Evolutionary conservation across 2,329 filamentous ascomycete genomes (phyloP).

Genomic region (Byssochlamys sp.): DNA sequence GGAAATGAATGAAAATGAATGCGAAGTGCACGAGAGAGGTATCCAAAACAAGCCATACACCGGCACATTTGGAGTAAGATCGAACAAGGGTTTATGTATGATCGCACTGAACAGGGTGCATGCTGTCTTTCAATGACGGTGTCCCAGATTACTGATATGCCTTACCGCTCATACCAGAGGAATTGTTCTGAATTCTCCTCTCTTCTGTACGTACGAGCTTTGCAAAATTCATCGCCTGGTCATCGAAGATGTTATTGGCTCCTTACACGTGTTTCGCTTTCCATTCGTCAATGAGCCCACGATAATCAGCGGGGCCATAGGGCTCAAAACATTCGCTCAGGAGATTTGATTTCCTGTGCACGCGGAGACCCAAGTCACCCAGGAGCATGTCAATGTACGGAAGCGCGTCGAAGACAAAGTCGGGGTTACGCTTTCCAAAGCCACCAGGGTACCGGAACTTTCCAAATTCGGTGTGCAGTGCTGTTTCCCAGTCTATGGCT

Average conservation of each 20-base stretch:
- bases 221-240: neutral
- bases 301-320: constrained; percentile 34
- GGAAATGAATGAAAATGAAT: neutral
- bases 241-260: neutral
- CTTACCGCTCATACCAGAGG: neutral
- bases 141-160: neutral
- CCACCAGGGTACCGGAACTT: constrained; percentile 56
- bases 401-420: constrained; percentile 67
- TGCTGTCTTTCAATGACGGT: neutral
- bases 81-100: neutral
- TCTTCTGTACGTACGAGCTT: neutral
- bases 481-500: constrained; percentile 45
- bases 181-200: neutral
- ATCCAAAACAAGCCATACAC: neutral
- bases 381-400: constrained; percentile 64
- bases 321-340: constrained; percentile 27
- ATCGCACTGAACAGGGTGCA: neutral
- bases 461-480: constrained; percentile 59
- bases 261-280: constrained; percentile 5
- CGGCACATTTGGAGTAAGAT: neutral
- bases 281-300: constrained; percentile 34
- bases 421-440: constrained; percentile 46
- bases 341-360: constrained; percentile 24
- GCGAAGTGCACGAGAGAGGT: neutral
- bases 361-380: constrained; percentile 53